Base-by-base conservation (phyloP, 2,329 filamentous ascomycete species). In the Paraconiothyrium sp. region DNA sequence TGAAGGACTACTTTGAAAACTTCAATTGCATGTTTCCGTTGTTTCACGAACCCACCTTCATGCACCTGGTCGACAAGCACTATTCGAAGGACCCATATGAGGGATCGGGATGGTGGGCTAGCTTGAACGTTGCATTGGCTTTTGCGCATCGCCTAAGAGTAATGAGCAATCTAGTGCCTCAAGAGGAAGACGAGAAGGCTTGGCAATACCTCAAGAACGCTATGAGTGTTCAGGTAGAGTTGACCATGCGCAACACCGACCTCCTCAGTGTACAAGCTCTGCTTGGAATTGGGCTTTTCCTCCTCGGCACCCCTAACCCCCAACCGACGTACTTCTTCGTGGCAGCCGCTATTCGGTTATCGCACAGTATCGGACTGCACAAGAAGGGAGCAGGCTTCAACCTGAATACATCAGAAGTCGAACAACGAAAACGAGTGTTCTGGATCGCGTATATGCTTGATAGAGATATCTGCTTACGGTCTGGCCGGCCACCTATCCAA, bases 1-100 rank as follows among this genome's bases (percentile, higher is more conserved):
- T 97, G 63, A 93, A 91, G 78, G 95, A 99, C 78, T 99, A 91
- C 74, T 99, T 99, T 69, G 92, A 97, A 73, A 97, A 97, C 80
- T 98, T 99, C 85, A 99, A 99, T 82, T 95, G 93, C 87, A 94
- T 98, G 87, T 97, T 98, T 75, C 95, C 95, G 6, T 84, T 99
- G 4, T 99, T 97, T 74, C 95, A 99, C 78, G 94, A 97, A 77
- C 94, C 94, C 1, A 98, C 95, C 0, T 99, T 99, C 75, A 98
- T 98, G 93, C 94, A 97, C 75, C 84, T 98, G 5, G 93, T 97
- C 35, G 93, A 98, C 74, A 89, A 91, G 69, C 94, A 98, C 76
- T 99, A 98, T 79, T 96, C 93, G 0, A 84, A 89, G 54, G 92
- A 98, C 68, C 94, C 94, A 0, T 98, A 97, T 68, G 90, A 97